Conservation (phyloP, 1,139 yeast genomes). For the Diutina scorzettiae region DNA sequence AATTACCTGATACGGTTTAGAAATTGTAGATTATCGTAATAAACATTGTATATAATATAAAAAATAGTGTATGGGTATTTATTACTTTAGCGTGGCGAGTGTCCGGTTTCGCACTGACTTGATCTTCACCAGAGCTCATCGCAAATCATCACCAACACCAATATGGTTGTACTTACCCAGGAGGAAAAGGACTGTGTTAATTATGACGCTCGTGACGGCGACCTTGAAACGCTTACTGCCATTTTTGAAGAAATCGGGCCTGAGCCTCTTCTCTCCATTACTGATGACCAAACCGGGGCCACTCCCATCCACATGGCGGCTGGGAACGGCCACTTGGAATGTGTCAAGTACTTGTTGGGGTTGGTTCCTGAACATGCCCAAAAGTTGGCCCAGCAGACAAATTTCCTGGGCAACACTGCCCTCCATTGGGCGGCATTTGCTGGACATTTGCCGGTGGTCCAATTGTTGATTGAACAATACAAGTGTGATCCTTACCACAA, state of each 20-base stretch:
- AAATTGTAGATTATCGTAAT: not conserved
- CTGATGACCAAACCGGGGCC: constrained; percentile 51
- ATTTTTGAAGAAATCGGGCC: constrained; percentile 56
- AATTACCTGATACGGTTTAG: not conserved
- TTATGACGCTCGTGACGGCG: constrained; percentile 81
- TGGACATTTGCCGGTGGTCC: constrained; percentile 67
- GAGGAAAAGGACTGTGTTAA: constrained; percentile 78
- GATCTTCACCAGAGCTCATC: not conserved
- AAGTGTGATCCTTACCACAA: constrained; percentile 72
- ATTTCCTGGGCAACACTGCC: constrained; percentile 84
- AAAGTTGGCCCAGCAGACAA: constrained; percentile 40
- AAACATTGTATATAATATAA: constrained; percentile 3
- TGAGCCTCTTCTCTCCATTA: constrained; percentile 31
- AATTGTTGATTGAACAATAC: constrained; percentile 58
- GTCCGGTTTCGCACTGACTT: too few species aligned
- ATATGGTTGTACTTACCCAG: constrained; percentile 21
- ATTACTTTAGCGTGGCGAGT: too few species aligned
- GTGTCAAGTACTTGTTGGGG: constrained; percentile 47
- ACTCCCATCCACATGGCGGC: constrained; percentile 92
- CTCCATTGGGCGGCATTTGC: constrained; percentile 92
- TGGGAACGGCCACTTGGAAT: constrained; percentile 81
- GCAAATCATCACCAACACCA: not conserved
- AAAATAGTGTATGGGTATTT: not conserved
- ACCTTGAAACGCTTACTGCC: constrained; percentile 57
- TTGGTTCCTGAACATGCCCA: constrained; percentile 35